Conservation (phyloP, 2,329 filamentous ascomycete species). For the Tolypocladium album region DNA sequence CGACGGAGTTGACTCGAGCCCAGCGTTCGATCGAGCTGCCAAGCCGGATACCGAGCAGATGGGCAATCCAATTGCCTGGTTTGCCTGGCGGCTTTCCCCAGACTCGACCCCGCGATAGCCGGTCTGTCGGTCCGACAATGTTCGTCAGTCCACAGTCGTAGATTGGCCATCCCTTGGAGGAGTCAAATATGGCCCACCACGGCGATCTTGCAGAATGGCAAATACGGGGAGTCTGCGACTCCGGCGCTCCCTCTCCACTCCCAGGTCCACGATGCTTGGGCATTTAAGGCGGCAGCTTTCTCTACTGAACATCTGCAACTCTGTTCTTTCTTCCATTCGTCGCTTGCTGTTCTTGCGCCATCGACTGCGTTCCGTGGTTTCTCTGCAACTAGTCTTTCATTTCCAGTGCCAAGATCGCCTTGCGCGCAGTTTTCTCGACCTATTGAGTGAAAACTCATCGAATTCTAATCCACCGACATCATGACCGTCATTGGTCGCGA, state of each 20-base stretch:
- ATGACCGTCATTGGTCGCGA: conserved; percentile 13
- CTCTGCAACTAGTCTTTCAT: not conserved
- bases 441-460: not conserved
- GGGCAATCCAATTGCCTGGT: not conserved
- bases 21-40: too few relatives aligned
- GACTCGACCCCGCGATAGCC: not conserved
- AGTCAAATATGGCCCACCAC: not conserved
- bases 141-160: not conserved
- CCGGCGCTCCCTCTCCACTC: not conserved
- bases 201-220: not conserved
- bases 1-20: not conserved
- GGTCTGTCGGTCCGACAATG: not conserved
- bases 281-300: conserved; percentile 1
- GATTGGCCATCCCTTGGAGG: not conserved
- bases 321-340: not conserved
- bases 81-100: not conserved
- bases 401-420: not conserved
- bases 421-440: too few relatives aligned
- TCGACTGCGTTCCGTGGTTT: not conserved
- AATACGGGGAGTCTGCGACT: not conserved
- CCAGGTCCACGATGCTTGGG: not conserved
- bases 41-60: not conserved
- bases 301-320: not conserved
- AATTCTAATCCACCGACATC: not conserved
- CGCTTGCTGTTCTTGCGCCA: not conserved